Conservation (phyloP, 345 rosid species). For the Rhizophora mangle region DNA sequence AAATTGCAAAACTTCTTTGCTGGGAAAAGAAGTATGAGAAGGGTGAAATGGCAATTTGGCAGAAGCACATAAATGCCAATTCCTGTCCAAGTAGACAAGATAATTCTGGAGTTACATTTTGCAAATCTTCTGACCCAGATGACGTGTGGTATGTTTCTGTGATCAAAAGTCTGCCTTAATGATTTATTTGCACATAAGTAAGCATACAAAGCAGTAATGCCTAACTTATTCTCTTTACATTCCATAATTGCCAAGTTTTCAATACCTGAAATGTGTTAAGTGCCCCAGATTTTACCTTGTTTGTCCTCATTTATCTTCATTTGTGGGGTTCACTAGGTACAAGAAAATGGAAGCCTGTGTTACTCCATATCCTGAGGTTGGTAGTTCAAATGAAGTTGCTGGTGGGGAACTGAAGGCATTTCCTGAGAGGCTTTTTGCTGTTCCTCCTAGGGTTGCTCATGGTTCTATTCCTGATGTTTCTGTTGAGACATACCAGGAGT, state of each 20-base stretch:
- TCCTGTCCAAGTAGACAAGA: conserved; percentile 62
- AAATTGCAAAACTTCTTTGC: conserved; percentile 79
- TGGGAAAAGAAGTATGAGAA: conserved; percentile 92
- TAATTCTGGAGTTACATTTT: conserved; percentile 59
- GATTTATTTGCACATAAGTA: neutral
- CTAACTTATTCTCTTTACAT: neutral
- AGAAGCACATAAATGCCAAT: conserved; percentile 60
- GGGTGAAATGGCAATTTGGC: conserved; percentile 96
- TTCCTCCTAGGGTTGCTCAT: conserved; percentile 82
- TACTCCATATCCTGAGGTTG: conserved; percentile 73
- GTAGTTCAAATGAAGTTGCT: conserved; percentile 58
- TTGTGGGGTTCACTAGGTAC: conserved; percentile 54
- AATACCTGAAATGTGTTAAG: neutral
- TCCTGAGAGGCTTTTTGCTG: conserved; percentile 75
- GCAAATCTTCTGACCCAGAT: conserved; percentile 65
- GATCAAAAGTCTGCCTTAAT: conserved; percentile 1
- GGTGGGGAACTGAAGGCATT: conserved; percentile 63
- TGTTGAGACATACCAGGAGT: conserved; percentile 67
- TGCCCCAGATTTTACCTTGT: neutral
- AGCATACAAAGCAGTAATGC: neutral
- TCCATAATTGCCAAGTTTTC: neutral
- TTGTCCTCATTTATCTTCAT: conserved; percentile 1
- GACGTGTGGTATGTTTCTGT: conserved; percentile 71
- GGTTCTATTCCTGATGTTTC: conserved; percentile 86
- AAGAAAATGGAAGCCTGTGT: conserved; percentile 88